A percentile compares a stretch with the other conserved stretches of the same genome.
Evolutionary conservation across 1,284 basidiomycete species (phyloP).

Genomic region (Heterobasidion irregulare): DNA sequence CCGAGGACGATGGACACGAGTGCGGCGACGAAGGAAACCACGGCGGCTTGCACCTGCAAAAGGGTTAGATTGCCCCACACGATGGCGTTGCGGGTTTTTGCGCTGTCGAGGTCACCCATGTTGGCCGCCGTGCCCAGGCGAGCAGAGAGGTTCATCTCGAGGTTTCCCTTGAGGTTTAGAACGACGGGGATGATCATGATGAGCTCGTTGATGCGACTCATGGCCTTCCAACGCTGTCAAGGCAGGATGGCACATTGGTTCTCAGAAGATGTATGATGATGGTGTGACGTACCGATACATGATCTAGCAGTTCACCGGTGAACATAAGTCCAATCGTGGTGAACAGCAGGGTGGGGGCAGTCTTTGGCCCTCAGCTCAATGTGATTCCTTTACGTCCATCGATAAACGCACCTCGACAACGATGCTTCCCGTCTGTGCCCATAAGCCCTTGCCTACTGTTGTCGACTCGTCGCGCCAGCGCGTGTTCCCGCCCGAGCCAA

Average conservation of each 20-base stretch:
- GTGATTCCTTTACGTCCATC: conserved; percentile 3
- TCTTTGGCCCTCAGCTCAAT: conserved; percentile 32
- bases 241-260: not conserved
- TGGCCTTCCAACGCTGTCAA: conserved; percentile 74
- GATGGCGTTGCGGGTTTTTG: conserved; percentile 54
- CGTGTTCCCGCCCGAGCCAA: conserved; percentile 19
- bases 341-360: conserved; percentile 63
- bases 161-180: conserved; percentile 93
- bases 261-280: not conserved
- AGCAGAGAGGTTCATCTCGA: conserved; percentile 89
- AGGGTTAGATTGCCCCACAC: conserved; percentile 81
- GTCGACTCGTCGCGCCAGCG: conserved; percentile 17
- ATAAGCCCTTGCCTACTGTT: conserved; percentile 17
- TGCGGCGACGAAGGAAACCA: conserved; percentile 85
- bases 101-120: conserved; percentile 83
- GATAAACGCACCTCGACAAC: conserved; percentile 50
- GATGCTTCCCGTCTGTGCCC: conserved; percentile 49
- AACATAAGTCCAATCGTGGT: conserved; percentile 73
- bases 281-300: conserved; percentile 60
- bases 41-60: conserved; percentile 89
- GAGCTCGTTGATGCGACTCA: conserved; percentile 86
- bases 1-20: conserved; percentile 74
- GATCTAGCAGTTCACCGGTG: conserved; percentile 83
- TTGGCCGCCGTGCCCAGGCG: conserved; percentile 74
- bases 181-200: conserved; percentile 96